Evolutionary conservation across 495 filamentous ascomycete species (phyloP).

Genomic region (Aspergillus carlsbadensis): DNA sequence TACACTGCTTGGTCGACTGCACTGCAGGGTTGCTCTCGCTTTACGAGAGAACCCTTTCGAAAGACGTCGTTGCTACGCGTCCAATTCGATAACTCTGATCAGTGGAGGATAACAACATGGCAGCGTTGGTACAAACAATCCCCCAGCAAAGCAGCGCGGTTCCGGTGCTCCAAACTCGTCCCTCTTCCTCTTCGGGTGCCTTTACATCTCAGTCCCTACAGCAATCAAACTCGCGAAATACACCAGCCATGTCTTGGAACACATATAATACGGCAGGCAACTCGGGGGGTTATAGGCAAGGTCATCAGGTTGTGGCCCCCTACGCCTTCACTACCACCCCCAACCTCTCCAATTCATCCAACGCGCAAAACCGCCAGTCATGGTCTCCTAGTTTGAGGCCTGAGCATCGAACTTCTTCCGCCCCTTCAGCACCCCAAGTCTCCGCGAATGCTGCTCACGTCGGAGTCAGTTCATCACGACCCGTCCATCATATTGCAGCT

Average conservation of each 20-base stretch:
- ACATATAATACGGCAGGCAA: conserved; percentile 58
- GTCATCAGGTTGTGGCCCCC: conserved; percentile 66
- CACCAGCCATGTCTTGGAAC: conserved; percentile 63
- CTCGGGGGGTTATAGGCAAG: conserved; percentile 66
- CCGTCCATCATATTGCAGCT: conserved; percentile 58
- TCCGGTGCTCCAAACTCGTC: conserved; percentile 79
- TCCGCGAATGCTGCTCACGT: conserved; percentile 44
- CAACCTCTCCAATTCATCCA: conserved; percentile 55
- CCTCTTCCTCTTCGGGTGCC: conserved; percentile 65
- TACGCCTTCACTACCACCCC: conserved; percentile 85
- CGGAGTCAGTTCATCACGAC: conserved; percentile 40
- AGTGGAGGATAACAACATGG: conserved; percentile 60
- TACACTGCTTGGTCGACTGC: conserved; percentile 6
- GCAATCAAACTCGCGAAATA: conserved; percentile 52
- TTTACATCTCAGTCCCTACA: conserved; percentile 44
- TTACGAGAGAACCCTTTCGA: conserved; percentile 15
- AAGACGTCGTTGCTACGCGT: conserved; percentile 25
- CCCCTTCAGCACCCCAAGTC: conserved; percentile 54
- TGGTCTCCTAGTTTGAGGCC: conserved; percentile 60
- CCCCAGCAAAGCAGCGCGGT: conserved; percentile 77
- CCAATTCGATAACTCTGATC: conserved; percentile 14
- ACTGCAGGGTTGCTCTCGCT: conserved; percentile 17
- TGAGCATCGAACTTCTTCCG: conserved; percentile 66
- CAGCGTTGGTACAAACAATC: conserved; percentile 88
- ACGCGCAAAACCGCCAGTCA: conserved; percentile 55